Evolutionary conservation across 345 rosid species (phyloP), one percentile per base, ranked within the genome.

Genomic region (Cardiospermum halicacabum): DNA sequence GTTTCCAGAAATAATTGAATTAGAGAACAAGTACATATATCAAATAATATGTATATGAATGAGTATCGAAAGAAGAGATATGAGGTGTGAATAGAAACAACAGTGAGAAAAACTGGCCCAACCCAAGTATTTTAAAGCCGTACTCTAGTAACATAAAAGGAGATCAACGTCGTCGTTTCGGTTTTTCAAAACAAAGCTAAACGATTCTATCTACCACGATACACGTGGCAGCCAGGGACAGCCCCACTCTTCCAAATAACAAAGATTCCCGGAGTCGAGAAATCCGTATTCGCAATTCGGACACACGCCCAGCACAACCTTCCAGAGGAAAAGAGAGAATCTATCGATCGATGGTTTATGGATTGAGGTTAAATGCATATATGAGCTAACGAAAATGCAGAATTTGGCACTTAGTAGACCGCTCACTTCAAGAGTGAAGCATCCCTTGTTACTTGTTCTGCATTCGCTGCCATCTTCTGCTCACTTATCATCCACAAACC

Each of bases 401-500:
- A 78, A 72, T 30, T 54, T 72, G 73, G 73, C 53, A 51, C 73
- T 66, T 51, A 73, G 53, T 15, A 78, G 68, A 40, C 70, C 84
- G 27, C 63, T 74, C 54, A 71, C 51, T 72, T 74, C 92, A 10
- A 55, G 78, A 53, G 73, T 72, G 67, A 84, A 77, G 72, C 78
- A 78, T 74, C 87, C 89, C 3, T 74, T 81, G 42, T 64, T 82
- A 58, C 68, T 71, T 69, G 19, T 74, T n/a, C 76, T 77, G 53
- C 82, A 83, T 57, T 86, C 88, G 9, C 67, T 89, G 13, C 86
- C 90, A 31, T 72, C 72, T 79, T 56, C 68, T 60, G 76, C 77
- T 22, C 60, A 68, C 61, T 60, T n/a, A n/a, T n/a, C 53, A 39
- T 77, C 84, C n/a, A 78, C 57, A 62, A 69, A 60, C 53, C 68